These are phyloP conservation scores for Metschnikowia chrysomelidarum DNA, from an alignment of 805 yeast genomes.

Conservation along the genomic window DNA sequence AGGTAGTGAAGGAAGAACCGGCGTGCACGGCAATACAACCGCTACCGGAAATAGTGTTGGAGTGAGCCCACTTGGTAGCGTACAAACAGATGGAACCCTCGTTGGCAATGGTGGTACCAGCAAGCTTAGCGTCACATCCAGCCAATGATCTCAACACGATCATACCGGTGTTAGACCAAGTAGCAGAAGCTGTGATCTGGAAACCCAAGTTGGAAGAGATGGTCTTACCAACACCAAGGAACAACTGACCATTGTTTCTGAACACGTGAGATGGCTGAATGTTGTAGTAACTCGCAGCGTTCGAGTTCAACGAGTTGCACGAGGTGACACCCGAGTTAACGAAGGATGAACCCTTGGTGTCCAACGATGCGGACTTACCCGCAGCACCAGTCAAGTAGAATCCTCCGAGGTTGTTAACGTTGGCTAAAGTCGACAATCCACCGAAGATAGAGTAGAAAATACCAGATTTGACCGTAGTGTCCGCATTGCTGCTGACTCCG, in stretches of 20 bases:
- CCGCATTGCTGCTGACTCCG: not conserved
- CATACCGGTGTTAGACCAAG: conserved; percentile 10
- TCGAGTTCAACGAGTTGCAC: conserved; percentile 21
- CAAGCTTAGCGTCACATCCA: conserved; percentile 1
- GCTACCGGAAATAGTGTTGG: conserved; percentile 22
- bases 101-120: conserved; percentile 19
- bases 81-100: conserved; percentile 29
- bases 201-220: conserved; percentile 18
- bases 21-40: conserved; percentile 22
- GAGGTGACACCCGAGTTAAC: conserved; percentile 21
- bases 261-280: conserved; percentile 17
- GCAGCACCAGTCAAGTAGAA: conserved; percentile 11
- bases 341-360: conserved; percentile 4
- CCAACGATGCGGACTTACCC: conserved; percentile 1
- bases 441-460: conserved; percentile 12
- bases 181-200: conserved; percentile 1
- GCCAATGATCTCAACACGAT: conserved; percentile 5
- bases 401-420: conserved; percentile 9
- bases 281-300: too few species aligned
- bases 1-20: too few species aligned
- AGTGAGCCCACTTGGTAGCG: conserved; percentile 21
- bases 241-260: conserved; percentile 24
- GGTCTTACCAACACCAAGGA: conserved; percentile 15
- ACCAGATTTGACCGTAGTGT: too few species aligned
- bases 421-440: conserved; percentile 2